These are phyloP conservation scores for Boeremia exigua DNA, from an alignment of 2,329 filamentous ascomycete genomes.

Conservation along the genomic window DNA sequence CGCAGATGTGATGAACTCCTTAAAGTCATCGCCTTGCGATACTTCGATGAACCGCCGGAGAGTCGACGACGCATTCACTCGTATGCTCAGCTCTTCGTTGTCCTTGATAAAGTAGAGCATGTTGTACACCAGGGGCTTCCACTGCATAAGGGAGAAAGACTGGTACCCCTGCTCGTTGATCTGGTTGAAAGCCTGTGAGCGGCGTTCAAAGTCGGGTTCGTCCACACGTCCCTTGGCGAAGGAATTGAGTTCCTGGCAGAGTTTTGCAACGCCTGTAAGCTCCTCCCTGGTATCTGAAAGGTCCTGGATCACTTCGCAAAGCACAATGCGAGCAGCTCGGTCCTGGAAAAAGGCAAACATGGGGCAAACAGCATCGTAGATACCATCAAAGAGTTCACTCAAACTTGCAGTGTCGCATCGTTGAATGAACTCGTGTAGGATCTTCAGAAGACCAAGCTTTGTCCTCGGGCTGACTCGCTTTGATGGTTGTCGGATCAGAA, in stretches of 20 bases:
- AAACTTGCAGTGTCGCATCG: slow-evolving; percentile 65
- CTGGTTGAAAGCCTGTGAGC: slow-evolving; percentile 75
- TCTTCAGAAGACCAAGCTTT: slow-evolving; percentile 79
- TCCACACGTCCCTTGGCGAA: slow-evolving; percentile 75
- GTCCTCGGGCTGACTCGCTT: slow-evolving; percentile 81
- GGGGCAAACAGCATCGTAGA: slow-evolving; percentile 77
- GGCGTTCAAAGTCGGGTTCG: slow-evolving; percentile 85
- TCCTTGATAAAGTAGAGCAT: slow-evolving; percentile 85
- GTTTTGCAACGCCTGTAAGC: slow-evolving; percentile 66
- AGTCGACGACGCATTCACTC: slow-evolving; percentile 81
- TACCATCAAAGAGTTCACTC: slow-evolving; percentile 63
- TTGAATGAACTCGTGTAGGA: slow-evolving; percentile 80
- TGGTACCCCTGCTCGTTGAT: slow-evolving; percentile 70
- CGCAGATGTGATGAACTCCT: slow-evolving; percentile 65
- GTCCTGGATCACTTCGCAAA: slow-evolving; percentile 75
- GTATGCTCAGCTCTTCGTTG: slow-evolving; percentile 85
- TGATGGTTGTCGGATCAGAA: slow-evolving; percentile 83
- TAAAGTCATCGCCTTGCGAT: slow-evolving; percentile 58
- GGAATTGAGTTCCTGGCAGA: slow-evolving; percentile 83
- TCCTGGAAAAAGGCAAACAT: slow-evolving; percentile 93
- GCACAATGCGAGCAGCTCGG: slow-evolving; percentile 72
- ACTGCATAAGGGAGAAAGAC: slow-evolving; percentile 72
- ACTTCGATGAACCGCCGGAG: slow-evolving; percentile 77
- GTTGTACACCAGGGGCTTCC: slow-evolving; percentile 88
- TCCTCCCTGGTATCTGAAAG: slow-evolving; percentile 70